These are phyloP conservation scores for Multifurca ochricompacta DNA, from an alignment of 768 basidiomycete genomes.

Conservation along the genomic window DNA sequence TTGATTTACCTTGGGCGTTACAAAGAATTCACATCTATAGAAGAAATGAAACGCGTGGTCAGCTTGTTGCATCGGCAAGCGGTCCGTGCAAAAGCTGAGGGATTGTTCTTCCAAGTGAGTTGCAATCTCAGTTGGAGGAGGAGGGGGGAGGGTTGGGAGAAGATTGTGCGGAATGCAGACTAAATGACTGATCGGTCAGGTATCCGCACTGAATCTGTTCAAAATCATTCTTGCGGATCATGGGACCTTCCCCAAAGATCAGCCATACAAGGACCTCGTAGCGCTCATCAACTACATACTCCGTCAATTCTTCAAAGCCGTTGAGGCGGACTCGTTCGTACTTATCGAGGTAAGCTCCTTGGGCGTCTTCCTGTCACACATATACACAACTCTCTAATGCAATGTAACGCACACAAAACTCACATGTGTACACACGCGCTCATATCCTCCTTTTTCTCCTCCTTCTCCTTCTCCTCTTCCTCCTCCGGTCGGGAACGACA, in stretches of 20 bases:
- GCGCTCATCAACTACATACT: constrained; percentile 80
- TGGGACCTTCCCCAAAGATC: constrained; percentile 67
- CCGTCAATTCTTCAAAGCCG: constrained; percentile 89
- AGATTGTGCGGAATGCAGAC: too few species aligned
- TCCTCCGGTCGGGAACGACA: background rate
- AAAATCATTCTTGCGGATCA: constrained; percentile 78
- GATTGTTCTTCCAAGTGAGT: constrained; percentile 87
- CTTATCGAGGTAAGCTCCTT: constrained; percentile 62
- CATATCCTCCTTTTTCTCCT: constrained; percentile 28
- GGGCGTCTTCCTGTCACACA: background rate
- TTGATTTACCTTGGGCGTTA: constrained; percentile 77
- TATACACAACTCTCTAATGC: too few species aligned
- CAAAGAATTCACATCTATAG: constrained; percentile 68
- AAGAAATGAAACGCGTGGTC: constrained; percentile 87
- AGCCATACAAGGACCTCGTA: constrained; percentile 75
- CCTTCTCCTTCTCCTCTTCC: background rate
- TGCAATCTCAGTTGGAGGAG: background rate
- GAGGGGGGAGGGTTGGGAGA: too few species aligned
- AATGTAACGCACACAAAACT: too few species aligned
- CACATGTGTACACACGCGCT: too few species aligned
- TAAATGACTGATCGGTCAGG: constrained; percentile 53
- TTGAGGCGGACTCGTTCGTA: constrained; percentile 77
- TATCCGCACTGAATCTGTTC: constrained; percentile 84
- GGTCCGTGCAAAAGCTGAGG: constrained; percentile 87
- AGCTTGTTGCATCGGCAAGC: constrained; percentile 86